Percentiles rank a stretch among this genome's conserved stretches.
phyloP scores from a whole-genome alignment of 2,329 filamentous ascomycete species.

The Penicillium sp. region DNA sequence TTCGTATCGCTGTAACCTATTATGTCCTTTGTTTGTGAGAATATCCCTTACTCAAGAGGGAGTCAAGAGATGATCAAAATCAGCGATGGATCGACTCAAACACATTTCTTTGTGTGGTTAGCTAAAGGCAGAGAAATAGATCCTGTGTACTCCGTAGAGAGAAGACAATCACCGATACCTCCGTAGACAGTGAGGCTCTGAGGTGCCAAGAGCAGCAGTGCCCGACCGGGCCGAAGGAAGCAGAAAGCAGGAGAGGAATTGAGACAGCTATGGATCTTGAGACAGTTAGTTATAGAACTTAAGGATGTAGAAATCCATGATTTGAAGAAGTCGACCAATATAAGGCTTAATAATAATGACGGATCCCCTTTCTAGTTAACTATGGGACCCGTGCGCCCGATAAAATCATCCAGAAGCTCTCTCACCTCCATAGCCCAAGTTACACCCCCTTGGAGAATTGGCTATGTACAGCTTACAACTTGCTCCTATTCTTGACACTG shows the following conservation, averaged over 20 bases:
- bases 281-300: not conserved
- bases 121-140: not conserved
- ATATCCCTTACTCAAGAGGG: too few species aligned
- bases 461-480: slow-evolving; percentile 4
- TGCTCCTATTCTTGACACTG: not conserved
- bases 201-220: slow-evolving; percentile 2
- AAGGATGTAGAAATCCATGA: not conserved
- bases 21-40: too few species aligned
- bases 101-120: not conserved
- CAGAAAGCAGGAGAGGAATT: not conserved
- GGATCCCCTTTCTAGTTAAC: not conserved
- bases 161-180: not conserved
- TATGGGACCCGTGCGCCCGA: slow-evolving; percentile 10
- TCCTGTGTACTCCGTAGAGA: not conserved
- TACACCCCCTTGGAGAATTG: slow-evolving; percentile 6
- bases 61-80: too few species aligned
- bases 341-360: slow-evolving; percentile 11
- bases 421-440: not conserved
- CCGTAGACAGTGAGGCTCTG: slow-evolving; percentile 4
- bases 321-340: not conserved
- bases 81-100: too few species aligned
- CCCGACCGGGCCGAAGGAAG: not conserved
- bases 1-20: not conserved
- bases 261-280: not conserved
- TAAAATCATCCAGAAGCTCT: slow-evolving; percentile 10